Conservation (phyloP, 345 rosid genomes). For the Hirschfeldia incana region DNA sequence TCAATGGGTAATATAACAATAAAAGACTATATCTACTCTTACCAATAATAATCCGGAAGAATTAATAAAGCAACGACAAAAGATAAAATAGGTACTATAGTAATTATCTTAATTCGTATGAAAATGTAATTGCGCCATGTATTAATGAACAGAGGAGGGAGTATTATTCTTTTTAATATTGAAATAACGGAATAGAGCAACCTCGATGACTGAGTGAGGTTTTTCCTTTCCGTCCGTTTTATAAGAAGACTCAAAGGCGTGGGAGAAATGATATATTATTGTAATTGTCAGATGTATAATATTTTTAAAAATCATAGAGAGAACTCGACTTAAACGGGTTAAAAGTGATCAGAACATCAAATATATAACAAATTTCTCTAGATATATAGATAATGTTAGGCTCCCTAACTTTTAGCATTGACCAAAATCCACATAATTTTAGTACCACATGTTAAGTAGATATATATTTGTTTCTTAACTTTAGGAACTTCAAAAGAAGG, state of each 20-base stretch:
- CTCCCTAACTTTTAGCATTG: slow-evolving; percentile 30
- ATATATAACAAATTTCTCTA: slow-evolving; percentile 24
- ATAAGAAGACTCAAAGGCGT: slow-evolving; percentile 11
- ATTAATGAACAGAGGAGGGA: too few species aligned
- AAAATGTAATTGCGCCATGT: too few species aligned
- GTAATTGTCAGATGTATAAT: background rate
- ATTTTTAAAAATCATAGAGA: slow-evolving; percentile 2
- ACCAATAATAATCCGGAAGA: too few species aligned
- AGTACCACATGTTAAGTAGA: slow-evolving; percentile 2
- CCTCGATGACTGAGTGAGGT: slow-evolving; percentile 11
- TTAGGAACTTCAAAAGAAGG: slow-evolving; percentile 15
- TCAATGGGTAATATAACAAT: too few species aligned
- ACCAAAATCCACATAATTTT: slow-evolving; percentile 9
- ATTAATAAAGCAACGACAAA: too few species aligned
- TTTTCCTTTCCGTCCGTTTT: background rate
- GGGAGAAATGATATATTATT: background rate
- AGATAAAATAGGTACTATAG: too few species aligned
- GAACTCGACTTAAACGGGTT: slow-evolving; percentile 1
- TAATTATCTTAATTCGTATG: too few species aligned
- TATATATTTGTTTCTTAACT: slow-evolving; percentile 11
- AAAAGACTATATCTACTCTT: too few species aligned
- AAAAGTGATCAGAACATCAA: slow-evolving; percentile 19
- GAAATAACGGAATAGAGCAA: slow-evolving; percentile 16
- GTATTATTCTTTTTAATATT: background rate
- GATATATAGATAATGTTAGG: slow-evolving; percentile 27